Conservation (phyloP, 192 early-diverging fungal genomes). For the Dissophora globulifera region DNA sequence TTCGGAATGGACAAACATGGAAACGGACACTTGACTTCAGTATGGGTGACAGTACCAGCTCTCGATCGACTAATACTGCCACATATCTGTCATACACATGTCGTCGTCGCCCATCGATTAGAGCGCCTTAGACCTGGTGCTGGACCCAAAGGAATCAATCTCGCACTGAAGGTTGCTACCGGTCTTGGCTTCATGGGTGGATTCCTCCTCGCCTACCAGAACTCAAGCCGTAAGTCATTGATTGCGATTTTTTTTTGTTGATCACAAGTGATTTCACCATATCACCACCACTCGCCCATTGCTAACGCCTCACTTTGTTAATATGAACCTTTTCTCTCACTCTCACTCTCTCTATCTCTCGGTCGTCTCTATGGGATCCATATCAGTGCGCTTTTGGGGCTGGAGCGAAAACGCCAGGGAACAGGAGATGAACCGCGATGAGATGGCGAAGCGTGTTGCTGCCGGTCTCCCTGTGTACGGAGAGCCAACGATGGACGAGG, state of each 20-base stretch:
- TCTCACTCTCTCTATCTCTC: not conserved
- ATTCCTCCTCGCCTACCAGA: conserved; percentile 82
- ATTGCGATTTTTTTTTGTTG: not conserved
- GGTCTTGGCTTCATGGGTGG: conserved; percentile 71
- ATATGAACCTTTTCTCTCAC: not conserved
- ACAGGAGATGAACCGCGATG: conserved; percentile 72
- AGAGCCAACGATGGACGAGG: conserved; percentile 60
- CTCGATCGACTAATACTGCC: too few relatives aligned
- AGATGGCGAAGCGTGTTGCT: conserved; percentile 68
- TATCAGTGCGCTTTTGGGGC: conserved; percentile 90
- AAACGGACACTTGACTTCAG: too few relatives aligned
- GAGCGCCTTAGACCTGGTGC: conserved; percentile 62
- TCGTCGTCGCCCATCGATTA: conserved; percentile 16
- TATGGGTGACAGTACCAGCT: too few relatives aligned
- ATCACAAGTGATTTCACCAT: too few relatives aligned
- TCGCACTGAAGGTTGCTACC: conserved; percentile 63
- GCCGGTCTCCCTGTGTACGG: conserved; percentile 78
- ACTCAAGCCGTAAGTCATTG: conserved; percentile 72
- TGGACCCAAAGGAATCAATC: conserved; percentile 54
- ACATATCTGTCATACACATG: not conserved
- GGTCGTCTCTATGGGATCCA: not conserved
- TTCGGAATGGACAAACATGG: too few relatives aligned
- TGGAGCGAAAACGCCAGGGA: conserved; percentile 89
- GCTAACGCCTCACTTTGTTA: not conserved
- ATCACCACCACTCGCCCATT: too few relatives aligned